Percentiles rank a stretch among this genome's conserved stretches.
Conservation (phyloP, 495 filamentous ascomycete species). For the Darksidea phi region DNA sequence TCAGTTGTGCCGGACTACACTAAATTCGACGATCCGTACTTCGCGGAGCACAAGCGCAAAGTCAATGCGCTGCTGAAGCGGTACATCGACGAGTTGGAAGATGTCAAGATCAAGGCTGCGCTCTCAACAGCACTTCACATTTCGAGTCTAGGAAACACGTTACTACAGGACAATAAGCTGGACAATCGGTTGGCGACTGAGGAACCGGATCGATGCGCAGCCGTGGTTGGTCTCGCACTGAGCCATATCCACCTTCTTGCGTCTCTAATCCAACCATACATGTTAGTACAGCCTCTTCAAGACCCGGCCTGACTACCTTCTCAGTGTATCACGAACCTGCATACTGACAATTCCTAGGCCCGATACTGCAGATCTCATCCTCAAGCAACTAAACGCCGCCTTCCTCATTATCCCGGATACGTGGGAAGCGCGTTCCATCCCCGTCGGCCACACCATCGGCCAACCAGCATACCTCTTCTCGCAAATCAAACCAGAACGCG, state of each 20-base stretch:
- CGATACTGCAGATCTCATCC: slow-evolving; percentile 70
- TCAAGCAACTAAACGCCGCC: slow-evolving; percentile 66
- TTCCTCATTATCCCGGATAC: slow-evolving; percentile 68
- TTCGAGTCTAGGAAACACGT: slow-evolving; percentile 70
- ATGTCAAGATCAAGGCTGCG: slow-evolving; percentile 72
- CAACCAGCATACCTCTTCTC: slow-evolving; percentile 80
- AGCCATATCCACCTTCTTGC: slow-evolving; percentile 81
- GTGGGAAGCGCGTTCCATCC: slow-evolving; percentile 62
- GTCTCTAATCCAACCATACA: slow-evolving; percentile 73
- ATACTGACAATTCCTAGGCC: slow-evolving; percentile 5
- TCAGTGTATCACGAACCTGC: too few relatives aligned
- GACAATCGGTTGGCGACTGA: slow-evolving; percentile 76
- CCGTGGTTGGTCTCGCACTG: slow-evolving; percentile 73
- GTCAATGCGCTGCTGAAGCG: slow-evolving; percentile 62
- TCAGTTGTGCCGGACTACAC: slow-evolving; percentile 69
- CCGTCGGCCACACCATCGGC: slow-evolving; percentile 76
- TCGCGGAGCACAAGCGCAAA: slow-evolving; percentile 59
- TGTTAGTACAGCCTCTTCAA: slow-evolving; percentile 48
- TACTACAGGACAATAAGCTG: slow-evolving; percentile 77
- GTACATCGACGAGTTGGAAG: slow-evolving; percentile 72
- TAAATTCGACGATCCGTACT: slow-evolving; percentile 45
- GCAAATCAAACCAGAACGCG: slow-evolving; percentile 78
- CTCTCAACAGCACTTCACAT: slow-evolving; percentile 69
- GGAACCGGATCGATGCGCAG: slow-evolving; percentile 68
- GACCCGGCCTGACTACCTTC: too few relatives aligned